Evolutionary conservation across 768 basidiomycete species (phyloP).

Genomic region (Cyclocybe cylindracea): DNA sequence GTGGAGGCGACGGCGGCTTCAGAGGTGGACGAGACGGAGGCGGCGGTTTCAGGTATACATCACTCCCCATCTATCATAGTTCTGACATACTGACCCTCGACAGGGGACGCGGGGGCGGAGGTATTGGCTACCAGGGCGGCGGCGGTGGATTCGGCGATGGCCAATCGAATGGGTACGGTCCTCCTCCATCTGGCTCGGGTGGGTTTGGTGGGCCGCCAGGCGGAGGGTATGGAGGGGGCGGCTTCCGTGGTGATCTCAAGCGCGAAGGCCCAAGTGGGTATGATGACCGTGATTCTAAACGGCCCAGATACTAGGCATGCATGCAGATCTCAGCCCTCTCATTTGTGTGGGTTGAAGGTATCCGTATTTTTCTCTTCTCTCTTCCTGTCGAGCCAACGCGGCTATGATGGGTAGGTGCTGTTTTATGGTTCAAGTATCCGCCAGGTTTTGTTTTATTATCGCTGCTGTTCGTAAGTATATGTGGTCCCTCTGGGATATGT

Average conservation of each 20-base stretch:
- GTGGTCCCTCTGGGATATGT: slow-evolving; percentile 1
- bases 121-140: slow-evolving; percentile 65
- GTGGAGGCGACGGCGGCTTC: slow-evolving; percentile 41
- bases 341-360: slow-evolving; percentile 12
- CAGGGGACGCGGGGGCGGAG: slow-evolving; percentile 68
- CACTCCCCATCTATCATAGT: slow-evolving; percentile 1
- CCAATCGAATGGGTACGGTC: slow-evolving; percentile 53
- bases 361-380: slow-evolving; percentile 20
- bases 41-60: slow-evolving; percentile 54
- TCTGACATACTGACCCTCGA: slow-evolving; percentile 13
- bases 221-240: slow-evolving; percentile 49
- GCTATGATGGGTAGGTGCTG: slow-evolving; percentile 9
- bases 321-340: slow-evolving; percentile 28
- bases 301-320: slow-evolving; percentile 69
- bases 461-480: slow-evolving; percentile 24
- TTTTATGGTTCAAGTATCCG: slow-evolving; percentile 25
- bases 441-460: slow-evolving; percentile 15
- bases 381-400: slow-evolving; percentile 20
- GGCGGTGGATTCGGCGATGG: slow-evolving; percentile 59
- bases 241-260: slow-evolving; percentile 74
- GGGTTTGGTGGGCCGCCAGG: slow-evolving; percentile 33
- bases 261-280: slow-evolving; percentile 75
- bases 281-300: slow-evolving; percentile 82
- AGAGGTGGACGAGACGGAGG: slow-evolving; percentile 46
- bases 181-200: slow-evolving; percentile 32